Conservation (phyloP, 2,329 filamentous ascomycete species). For the Fusarium sp. region DNA sequence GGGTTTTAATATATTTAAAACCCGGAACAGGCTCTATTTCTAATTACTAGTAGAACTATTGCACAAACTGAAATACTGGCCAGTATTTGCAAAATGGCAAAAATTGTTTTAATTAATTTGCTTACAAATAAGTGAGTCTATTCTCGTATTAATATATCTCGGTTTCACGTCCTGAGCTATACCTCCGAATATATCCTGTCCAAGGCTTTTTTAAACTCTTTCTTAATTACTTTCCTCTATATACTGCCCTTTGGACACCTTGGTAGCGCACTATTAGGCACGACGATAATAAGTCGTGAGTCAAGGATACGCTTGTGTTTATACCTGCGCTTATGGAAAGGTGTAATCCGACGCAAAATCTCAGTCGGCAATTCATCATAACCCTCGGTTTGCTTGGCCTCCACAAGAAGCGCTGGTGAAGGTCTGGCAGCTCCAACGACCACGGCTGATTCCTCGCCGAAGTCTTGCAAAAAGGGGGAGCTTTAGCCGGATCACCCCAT, state of each 20-base stretch:
- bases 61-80: no score
- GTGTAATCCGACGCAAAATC: neutral
- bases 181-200: neutral
- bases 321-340: neutral
- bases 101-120: no score
- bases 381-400: neutral
- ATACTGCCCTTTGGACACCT: neutral
- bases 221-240: neutral
- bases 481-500: no score
- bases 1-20: no score
- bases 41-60: neutral
- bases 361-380: neutral
- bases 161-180: rapidly evolving
- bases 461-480: no score
- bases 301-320: neutral
- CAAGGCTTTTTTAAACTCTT: neutral
- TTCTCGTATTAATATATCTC: neutral
- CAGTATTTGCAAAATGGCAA: no score
- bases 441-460: no score
- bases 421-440: neutral
- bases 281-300: neutral
- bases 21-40: no score
- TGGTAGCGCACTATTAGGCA: neutral
- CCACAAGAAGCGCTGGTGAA: neutral
- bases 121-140: no score